Percentiles rank a stretch among this genome's conserved stretches.
Conservation (phyloP, 2,329 filamentous ascomycete species). For the Botryotinia convoluta region DNA sequence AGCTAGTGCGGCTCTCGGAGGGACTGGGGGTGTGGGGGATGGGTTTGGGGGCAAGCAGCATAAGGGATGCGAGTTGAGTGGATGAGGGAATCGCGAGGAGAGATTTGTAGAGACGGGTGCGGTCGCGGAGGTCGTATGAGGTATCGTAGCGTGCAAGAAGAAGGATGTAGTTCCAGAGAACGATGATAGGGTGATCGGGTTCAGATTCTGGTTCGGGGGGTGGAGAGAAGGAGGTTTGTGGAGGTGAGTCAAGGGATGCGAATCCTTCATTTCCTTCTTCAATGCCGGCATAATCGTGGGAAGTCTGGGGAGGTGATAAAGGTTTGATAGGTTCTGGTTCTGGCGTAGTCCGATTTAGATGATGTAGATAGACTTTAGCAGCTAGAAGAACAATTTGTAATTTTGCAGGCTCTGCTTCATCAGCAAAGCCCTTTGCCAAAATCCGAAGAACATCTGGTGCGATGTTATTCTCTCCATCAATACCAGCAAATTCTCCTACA, state of each 20-base stretch:
- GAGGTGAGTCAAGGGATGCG: slow-evolving; percentile 26
- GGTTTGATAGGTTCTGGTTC: slow-evolving; percentile 38
- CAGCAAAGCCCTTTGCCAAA: slow-evolving; percentile 77
- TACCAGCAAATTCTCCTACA: slow-evolving; percentile 86
- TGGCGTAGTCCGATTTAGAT: slow-evolving; percentile 65
- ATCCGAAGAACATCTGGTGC: slow-evolving; percentile 90
- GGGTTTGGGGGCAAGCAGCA: slow-evolving; percentile 91
- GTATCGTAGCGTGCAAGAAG: slow-evolving; percentile 88
- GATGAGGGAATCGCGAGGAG: slow-evolving; percentile 72
- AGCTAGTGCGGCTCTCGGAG: slow-evolving; percentile 75
- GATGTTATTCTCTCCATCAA: slow-evolving; percentile 80
- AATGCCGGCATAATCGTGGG: slow-evolving; percentile 31
- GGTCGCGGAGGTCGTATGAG: slow-evolving; percentile 91
- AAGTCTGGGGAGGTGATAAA: slow-evolving; percentile 23
- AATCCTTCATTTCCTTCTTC: slow-evolving; percentile 33
- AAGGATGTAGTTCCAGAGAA: slow-evolving; percentile 81
- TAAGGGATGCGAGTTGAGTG: slow-evolving; percentile 81
- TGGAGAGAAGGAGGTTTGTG: slow-evolving; percentile 25
- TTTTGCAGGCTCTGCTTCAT: slow-evolving; percentile 82
- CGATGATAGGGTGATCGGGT: slow-evolving; percentile 63
- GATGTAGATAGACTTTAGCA: slow-evolving; percentile 94
- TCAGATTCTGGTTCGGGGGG: slow-evolving; percentile 27
- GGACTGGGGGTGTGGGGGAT: slow-evolving; percentile 88
- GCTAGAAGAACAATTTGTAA: slow-evolving; percentile 88
- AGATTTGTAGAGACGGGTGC: slow-evolving; percentile 82